Evolutionary conservation across 2,329 filamentous ascomycete species (phyloP), one percentile per base, ranked within the genome.

Genomic region (Cryphonectria japonica): DNA sequence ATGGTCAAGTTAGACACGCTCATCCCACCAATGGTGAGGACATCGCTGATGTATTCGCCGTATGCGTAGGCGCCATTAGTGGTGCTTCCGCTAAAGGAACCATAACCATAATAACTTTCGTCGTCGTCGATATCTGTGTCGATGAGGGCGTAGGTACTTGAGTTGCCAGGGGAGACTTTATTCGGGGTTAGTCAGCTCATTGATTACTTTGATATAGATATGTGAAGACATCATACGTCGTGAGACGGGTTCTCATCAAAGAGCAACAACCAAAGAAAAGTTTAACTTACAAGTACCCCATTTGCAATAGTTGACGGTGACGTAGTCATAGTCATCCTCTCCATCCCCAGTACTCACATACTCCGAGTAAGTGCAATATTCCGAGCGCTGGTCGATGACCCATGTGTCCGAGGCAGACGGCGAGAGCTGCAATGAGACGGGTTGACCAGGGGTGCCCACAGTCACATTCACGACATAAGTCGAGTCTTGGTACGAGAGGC

Each of bases 401-500:
- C 78, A 80, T 2, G 79, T 78, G 50, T 76, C 70, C 16, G 74
- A 67, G 3, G 71, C 37, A 0, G 75, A 76, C 1, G 77, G 69
- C 37, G 77, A 75, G 41, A 79, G 72, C 34, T 75, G 54, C 46
- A 80, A 71, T 37, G 75, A 73, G 9, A 80, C 29, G 8, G 74
- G 66, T 71, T 80, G 79, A 8, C 73, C 69, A 22, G 79, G 79
- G 3, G 78, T 76, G 66, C 78, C 76, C 62, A 80, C 73, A 4
- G 74, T 69, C 64, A 71, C 75, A 39, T 78, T 75, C 60, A 77
- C 74, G 43, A 76, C 69, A 64, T 76, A 78, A 26, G 73, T 71
- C 69, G 72, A 73, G 29, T 71, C 71, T 14, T 73, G 41, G n/a
- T 68, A 71, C 2, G 61, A 71, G 41, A 78, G 67, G 19, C 61